Percentiles rank a stretch among this genome's conserved stretches.
Evolutionary conservation across 2,329 filamentous ascomycete species (phyloP).

Genomic region (Trichoderma simmonsii): DNA sequence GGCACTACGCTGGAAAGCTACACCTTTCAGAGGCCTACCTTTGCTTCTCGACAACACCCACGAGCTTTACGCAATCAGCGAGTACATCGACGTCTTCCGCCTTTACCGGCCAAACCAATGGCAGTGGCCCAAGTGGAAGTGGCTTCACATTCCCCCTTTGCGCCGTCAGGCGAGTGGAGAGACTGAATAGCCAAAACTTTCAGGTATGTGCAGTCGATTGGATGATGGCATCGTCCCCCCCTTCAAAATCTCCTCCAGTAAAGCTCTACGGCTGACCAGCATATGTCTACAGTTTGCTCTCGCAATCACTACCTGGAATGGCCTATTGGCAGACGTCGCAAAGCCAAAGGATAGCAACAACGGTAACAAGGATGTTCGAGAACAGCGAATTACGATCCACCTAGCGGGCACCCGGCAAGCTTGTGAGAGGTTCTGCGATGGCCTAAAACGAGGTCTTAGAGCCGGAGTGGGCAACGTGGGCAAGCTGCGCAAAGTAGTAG

Average conservation of each 20-base stretch:
- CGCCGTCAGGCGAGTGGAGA: slow-evolving; percentile 85
- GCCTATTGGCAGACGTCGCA: slow-evolving; percentile 54
- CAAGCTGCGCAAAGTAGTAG: slow-evolving; percentile 74
- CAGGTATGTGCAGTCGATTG: slow-evolving; percentile 43
- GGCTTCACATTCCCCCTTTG: slow-evolving; percentile 93
- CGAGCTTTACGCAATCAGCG: slow-evolving; percentile 78
- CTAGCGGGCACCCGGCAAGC: slow-evolving; percentile 83
- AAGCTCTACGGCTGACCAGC: not conserved
- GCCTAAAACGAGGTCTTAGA: slow-evolving; percentile 83
- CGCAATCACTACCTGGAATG: slow-evolving; percentile 93
- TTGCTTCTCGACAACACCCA: slow-evolving; percentile 92
- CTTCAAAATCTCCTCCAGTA: not conserved
- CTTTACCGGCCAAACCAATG: slow-evolving; percentile 90
- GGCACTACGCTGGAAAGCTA: slow-evolving; percentile 86
- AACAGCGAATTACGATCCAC: slow-evolving; percentile 88
- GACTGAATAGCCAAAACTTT: slow-evolving; percentile 88
- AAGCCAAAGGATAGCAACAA: slow-evolving; percentile 46
- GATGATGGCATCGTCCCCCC: not conserved
- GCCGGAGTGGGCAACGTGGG: slow-evolving; percentile 85
- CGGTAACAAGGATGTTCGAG: slow-evolving; percentile 43
- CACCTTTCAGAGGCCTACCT: slow-evolving; percentile 93
- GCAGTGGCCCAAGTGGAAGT: slow-evolving; percentile 88
- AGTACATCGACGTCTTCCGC: slow-evolving; percentile 75
- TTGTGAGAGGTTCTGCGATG: slow-evolving; percentile 95
- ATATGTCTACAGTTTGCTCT: slow-evolving; percentile 67